Percentiles rank a stretch among this genome's conserved stretches.
Evolutionary conservation across 2,329 filamentous ascomycete genomes (phyloP).

Genomic region (Fusarium clavum): DNA sequence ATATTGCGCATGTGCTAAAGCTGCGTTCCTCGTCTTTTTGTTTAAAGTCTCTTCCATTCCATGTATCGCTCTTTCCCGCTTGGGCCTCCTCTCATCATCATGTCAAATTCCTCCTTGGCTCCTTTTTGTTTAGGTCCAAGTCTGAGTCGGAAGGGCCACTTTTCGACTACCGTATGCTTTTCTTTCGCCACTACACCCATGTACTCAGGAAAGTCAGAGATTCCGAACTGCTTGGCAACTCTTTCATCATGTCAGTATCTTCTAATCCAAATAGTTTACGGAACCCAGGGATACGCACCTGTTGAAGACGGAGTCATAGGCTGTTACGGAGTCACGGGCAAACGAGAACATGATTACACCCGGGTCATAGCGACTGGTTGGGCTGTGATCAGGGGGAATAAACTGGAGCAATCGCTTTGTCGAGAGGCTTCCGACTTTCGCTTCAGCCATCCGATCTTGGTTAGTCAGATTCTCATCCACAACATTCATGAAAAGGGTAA

Average conservation of each 20-base stretch:
- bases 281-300: not conserved
- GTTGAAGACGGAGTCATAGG: not conserved
- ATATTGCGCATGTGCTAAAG: too few species aligned
- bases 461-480: not conserved
- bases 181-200: not conserved
- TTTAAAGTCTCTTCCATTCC: constrained; percentile 6
- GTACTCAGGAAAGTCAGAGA: not conserved
- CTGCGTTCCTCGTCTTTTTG: too few species aligned
- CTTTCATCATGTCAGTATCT: not conserved
- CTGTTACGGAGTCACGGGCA: not conserved
- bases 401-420: not conserved
- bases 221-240: not conserved
- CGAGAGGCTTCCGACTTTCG: not conserved
- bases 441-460: not conserved
- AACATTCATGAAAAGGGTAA: constrained; percentile 19
- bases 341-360: not conserved
- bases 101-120: constrained; percentile 1
- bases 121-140: not conserved
- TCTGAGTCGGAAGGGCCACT: constrained; percentile 14
- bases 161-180: constrained; percentile 15
- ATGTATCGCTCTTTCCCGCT: constrained; percentile 8
- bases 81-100: not conserved
- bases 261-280: not conserved
- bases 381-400: not conserved
- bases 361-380: not conserved